phyloP scores from a whole-genome alignment of 352 stramenopile genomes.

The Lagenidium giganteum region DNA sequence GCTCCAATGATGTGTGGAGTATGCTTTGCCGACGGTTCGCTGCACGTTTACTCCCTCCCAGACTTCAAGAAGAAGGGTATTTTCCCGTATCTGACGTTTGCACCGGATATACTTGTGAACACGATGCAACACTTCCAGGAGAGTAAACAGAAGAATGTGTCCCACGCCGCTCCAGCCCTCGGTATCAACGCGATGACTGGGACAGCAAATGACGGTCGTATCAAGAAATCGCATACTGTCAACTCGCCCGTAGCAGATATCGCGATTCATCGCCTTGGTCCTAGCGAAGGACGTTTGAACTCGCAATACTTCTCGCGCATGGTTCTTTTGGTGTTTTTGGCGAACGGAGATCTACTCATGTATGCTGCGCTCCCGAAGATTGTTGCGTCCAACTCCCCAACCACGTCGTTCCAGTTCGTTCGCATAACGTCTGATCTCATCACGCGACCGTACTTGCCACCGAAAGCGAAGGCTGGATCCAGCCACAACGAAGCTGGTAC shows the following conservation, averaged over 20 bases:
- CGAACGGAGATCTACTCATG: slow-evolving; percentile 80
- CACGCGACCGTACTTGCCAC: slow-evolving; percentile 62
- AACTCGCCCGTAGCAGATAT: slow-evolving; percentile 83
- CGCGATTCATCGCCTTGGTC: slow-evolving; percentile 71
- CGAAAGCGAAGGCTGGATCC: slow-evolving; percentile 39
- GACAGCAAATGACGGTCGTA: slow-evolving; percentile 66
- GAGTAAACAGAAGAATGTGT: slow-evolving; percentile 50
- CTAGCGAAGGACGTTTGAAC: slow-evolving; percentile 68
- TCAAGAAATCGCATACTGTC: slow-evolving; percentile 77
- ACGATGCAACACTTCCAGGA: slow-evolving; percentile 60
- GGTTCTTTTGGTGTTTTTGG: slow-evolving; percentile 80
- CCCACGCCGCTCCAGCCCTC: slow-evolving; percentile 47
- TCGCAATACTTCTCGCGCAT: slow-evolving; percentile 70
- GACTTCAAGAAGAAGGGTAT: slow-evolving; percentile 79
- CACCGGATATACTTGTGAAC: slow-evolving; percentile 71
- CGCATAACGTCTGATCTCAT: slow-evolving; percentile 68
- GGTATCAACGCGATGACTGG: slow-evolving; percentile 67
- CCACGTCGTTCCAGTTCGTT: slow-evolving; percentile 57
- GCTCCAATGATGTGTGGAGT: slow-evolving; percentile 78
- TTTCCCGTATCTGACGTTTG: slow-evolving; percentile 82
- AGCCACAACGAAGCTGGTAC: slow-evolving; percentile 43
- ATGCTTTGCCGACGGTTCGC: slow-evolving; percentile 75
- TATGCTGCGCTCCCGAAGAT: slow-evolving; percentile 59
- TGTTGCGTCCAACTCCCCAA: slow-evolving; percentile 18
- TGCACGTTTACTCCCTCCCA: slow-evolving; percentile 78